These are phyloP conservation scores for Phaffomyces thermotolerans DNA, from an alignment of 805 yeast species.

Conservation along the genomic window DNA sequence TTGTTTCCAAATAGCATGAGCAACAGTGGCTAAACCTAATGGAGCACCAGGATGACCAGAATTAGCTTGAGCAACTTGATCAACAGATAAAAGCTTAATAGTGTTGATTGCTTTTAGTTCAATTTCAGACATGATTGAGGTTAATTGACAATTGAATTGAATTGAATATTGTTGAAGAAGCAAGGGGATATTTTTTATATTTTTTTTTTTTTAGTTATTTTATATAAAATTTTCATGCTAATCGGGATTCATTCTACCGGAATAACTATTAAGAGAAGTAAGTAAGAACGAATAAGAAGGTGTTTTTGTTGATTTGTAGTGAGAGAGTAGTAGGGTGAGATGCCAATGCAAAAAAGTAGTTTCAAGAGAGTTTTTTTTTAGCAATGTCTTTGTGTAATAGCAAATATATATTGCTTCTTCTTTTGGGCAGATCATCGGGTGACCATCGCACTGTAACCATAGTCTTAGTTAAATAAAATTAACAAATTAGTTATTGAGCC, in stretches of 20 bases:
- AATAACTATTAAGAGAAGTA: neutral
- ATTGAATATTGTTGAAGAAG: neutral
- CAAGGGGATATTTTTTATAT: neutral
- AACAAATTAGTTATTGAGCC: too few species aligned
- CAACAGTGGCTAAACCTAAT: slow-evolving; percentile 93
- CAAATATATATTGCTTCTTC: too few species aligned
- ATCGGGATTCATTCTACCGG: slow-evolving; percentile 9
- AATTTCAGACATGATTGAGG: slow-evolving; percentile 26
- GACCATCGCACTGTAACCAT: too few species aligned
- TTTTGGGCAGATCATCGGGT: too few species aligned
- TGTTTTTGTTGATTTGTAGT: too few species aligned
- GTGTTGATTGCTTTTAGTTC: slow-evolving; percentile 78
- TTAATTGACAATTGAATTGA: neutral
- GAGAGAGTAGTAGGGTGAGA: too few species aligned
- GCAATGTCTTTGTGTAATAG: too few species aligned
- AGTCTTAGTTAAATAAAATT: too few species aligned
- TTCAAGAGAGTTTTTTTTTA: too few species aligned
- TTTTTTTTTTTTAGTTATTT: neutral
- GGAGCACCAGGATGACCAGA: slow-evolving; percentile 99
- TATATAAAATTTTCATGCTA: neutral
- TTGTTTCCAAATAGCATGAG: slow-evolving; percentile 77
- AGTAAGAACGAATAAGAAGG: neutral
- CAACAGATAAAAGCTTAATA: slow-evolving; percentile 83
- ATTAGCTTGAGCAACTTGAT: slow-evolving; percentile 80
- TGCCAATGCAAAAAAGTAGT: too few species aligned